phyloP scores from a whole-genome alignment of 2,329 filamentous ascomycete species.

The Diaporthe caulivora region DNA sequence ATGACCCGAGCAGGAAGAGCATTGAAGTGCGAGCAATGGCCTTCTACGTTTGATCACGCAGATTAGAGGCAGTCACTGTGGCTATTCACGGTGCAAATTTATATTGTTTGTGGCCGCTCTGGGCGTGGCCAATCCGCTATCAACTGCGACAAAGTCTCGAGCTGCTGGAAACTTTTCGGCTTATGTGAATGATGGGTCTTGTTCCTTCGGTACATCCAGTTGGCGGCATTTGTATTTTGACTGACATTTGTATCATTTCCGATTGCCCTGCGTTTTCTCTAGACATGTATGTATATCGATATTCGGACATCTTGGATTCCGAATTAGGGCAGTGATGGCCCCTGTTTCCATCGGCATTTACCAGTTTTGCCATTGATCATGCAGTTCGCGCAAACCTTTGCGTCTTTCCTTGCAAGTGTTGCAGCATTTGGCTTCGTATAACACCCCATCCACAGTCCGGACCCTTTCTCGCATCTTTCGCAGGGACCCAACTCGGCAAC shows the following conservation, averaged over 20 bases:
- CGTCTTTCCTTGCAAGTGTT: background rate
- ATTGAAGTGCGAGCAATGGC: conserved; percentile 39
- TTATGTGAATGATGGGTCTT: no score
- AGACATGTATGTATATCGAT: no score
- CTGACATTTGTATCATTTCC: no score
- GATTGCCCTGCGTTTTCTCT: no score
- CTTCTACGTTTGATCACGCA: background rate
- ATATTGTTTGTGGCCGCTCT: background rate
- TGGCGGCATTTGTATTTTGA: no score
- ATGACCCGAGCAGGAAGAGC: conserved; percentile 47
- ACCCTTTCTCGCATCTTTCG: background rate
- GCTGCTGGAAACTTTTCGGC: no score
- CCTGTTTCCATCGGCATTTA: background rate
- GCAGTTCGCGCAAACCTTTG: background rate
- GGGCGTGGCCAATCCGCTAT: background rate
- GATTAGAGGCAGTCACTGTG: no score
- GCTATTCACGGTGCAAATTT: background rate
- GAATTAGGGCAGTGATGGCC: background rate
- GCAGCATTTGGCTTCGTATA: background rate
- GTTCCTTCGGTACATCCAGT: no score
- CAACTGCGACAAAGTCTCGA: no score
- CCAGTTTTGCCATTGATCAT: background rate
- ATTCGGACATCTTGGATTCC: no score
- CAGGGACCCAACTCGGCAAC: background rate
- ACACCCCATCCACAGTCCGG: background rate